These are phyloP conservation scores for Phlebopus sp. DNA, from an alignment of 1,284 basidiomycete genomes.

Conservation along the genomic window DNA sequence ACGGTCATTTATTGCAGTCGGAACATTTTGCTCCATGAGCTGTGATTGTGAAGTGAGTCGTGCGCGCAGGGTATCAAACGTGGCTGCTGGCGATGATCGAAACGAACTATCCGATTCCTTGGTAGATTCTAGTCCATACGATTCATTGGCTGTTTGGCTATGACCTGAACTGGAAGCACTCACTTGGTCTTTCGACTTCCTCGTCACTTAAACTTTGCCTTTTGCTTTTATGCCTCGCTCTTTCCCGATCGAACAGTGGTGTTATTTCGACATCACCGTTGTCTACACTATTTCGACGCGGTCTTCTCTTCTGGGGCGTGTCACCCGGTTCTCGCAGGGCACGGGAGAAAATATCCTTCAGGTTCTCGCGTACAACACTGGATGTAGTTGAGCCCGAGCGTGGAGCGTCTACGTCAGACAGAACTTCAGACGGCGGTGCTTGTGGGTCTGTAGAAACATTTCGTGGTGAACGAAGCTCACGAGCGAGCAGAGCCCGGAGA, in stretches of 20 bases:
- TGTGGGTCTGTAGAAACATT: slow-evolving; percentile 32
- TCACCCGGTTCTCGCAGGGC: slow-evolving; percentile 59
- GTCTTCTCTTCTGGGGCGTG: slow-evolving; percentile 50
- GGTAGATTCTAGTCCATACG: slow-evolving; percentile 27
- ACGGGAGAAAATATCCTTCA: slow-evolving; percentile 61
- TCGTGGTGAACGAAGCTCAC: slow-evolving; percentile 37
- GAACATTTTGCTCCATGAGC: slow-evolving; percentile 33
- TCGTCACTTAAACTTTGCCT: slow-evolving; percentile 65
- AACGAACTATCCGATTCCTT: slow-evolving; percentile 37
- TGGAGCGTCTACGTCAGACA: slow-evolving; percentile 58
- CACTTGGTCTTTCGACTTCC: slow-evolving; percentile 58
- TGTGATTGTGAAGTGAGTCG: slow-evolving; percentile 42
- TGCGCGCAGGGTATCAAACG: slow-evolving; percentile 49
- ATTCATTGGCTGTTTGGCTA: slow-evolving; percentile 6
- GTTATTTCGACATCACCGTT: slow-evolving; percentile 58
- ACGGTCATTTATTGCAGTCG: slow-evolving; percentile 34
- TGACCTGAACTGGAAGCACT: slow-evolving; percentile 26
- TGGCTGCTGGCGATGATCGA: slow-evolving; percentile 42
- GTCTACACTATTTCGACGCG: slow-evolving; percentile 54
- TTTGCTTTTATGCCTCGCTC: slow-evolving; percentile 48
- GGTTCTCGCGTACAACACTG: slow-evolving; percentile 52
- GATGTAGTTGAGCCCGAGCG: slow-evolving; percentile 40
- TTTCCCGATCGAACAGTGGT: slow-evolving; percentile 44
- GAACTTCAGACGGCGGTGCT: slow-evolving; percentile 47
- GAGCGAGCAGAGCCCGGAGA: slow-evolving; percentile 54